phyloP scores from a whole-genome alignment of 2,329 filamentous ascomycete genomes.

The Alternaria ventricosa region DNA sequence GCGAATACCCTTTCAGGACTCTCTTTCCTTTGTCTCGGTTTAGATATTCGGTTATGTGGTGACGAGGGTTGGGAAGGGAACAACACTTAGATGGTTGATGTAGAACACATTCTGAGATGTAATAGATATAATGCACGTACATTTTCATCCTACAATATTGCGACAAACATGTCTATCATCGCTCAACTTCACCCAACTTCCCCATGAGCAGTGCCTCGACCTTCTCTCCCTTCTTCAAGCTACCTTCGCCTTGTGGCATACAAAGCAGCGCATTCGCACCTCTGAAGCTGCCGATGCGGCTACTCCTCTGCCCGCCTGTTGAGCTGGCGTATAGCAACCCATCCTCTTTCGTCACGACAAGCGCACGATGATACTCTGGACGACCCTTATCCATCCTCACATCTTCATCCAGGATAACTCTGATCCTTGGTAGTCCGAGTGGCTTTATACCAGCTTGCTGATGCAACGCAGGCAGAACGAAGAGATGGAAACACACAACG shows the following conservation, averaged over 20 bases:
- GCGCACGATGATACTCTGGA: slow-evolving; percentile 88
- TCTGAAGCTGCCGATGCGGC: slow-evolving; percentile 84
- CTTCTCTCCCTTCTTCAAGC: slow-evolving; percentile 70
- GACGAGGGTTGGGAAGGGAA: not conserved
- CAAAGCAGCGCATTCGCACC: slow-evolving; percentile 87
- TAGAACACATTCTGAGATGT: not conserved
- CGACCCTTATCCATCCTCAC: slow-evolving; percentile 76
- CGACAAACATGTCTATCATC: not conserved
- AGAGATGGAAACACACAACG: slow-evolving; percentile 90
- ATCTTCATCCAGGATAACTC: slow-evolving; percentile 74
- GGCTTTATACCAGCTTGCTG: slow-evolving; percentile 73
- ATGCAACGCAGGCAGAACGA: slow-evolving; percentile 87
- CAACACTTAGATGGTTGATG: not conserved
- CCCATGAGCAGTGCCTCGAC: slow-evolving; percentile 82
- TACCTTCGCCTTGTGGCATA: slow-evolving; percentile 69
- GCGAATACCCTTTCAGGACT: not conserved
- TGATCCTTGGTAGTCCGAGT: slow-evolving; percentile 73
- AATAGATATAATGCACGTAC: not conserved
- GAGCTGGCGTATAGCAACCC: slow-evolving; percentile 76
- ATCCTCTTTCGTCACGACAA: slow-evolving; percentile 68
- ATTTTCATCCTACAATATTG: not conserved
- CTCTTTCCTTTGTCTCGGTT: not conserved
- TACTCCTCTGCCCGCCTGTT: slow-evolving; percentile 90
- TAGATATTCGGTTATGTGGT: not conserved
- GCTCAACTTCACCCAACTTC: slow-evolving; percentile 8